These are phyloP conservation scores for Mollisiaceae sp. DNA, from an alignment of 2,329 filamentous ascomycete genomes.

Conservation along the genomic window DNA sequence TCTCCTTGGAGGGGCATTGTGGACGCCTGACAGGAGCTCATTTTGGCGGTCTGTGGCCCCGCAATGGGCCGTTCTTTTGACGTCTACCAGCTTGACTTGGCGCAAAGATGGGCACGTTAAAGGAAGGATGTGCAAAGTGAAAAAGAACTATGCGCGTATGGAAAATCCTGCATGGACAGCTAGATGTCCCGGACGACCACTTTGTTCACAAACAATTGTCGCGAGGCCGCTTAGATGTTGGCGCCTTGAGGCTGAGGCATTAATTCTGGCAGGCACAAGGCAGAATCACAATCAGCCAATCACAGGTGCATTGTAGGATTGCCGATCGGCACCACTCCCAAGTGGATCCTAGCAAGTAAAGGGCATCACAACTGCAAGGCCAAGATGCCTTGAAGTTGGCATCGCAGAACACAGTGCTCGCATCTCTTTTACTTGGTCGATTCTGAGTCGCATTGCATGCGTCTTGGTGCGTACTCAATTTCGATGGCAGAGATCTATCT, in stretches of 20 bases:
- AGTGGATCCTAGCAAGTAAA: neutral
- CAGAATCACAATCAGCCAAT: neutral
- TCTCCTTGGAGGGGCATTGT: constrained; percentile 25
- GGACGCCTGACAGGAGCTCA: constrained; percentile 43
- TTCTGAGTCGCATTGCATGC: constrained; percentile 1
- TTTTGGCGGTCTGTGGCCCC: constrained; percentile 40
- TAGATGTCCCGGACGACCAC: neutral
- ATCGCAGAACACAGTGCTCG: neutral
- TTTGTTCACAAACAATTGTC: neutral
- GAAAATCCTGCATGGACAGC: neutral
- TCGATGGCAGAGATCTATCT: constrained; percentile 5
- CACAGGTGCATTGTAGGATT: neutral
- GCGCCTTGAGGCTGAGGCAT: constrained; percentile 14
- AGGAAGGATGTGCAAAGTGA: neutral
- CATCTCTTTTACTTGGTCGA: neutral
- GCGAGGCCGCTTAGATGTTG: constrained; percentile 9
- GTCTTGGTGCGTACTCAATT: neutral
- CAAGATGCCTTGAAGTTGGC: neutral
- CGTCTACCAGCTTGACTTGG: constrained; percentile 27
- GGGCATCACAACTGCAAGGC: neutral
- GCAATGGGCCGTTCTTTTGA: constrained; percentile 39
- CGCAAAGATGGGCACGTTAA: neutral
- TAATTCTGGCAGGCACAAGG: too few species aligned
- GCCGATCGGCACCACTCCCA: neutral
- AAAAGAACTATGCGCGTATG: neutral